Percentiles rank a stretch among this genome's conserved stretches.
Evolutionary conservation across 371 early-diverging fungal species (phyloP).

Genomic region (Actinomucor elegans): DNA sequence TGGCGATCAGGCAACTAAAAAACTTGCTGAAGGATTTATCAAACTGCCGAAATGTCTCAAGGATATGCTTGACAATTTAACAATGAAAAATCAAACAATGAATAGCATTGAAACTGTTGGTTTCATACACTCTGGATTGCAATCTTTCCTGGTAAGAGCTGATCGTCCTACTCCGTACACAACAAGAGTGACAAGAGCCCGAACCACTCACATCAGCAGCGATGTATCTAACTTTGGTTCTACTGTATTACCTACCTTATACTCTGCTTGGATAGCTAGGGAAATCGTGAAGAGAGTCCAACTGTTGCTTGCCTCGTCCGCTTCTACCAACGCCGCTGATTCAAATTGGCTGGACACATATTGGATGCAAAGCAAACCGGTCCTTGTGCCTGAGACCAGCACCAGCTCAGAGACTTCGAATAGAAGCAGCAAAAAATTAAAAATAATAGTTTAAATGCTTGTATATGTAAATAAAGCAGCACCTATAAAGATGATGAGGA

Average conservation of each 20-base stretch:
- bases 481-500: not conserved
- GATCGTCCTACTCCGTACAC: not conserved
- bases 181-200: conserved; percentile 6
- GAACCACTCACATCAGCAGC: not conserved
- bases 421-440: conserved; percentile 5
- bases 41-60: conserved; percentile 11
- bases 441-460: conserved; percentile 1
- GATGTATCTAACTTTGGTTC: conserved; percentile 8
- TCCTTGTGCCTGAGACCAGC: conserved; percentile 1
- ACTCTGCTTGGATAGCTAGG: conserved; percentile 16
- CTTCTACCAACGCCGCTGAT: not conserved
- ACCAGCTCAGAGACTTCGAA: conserved; percentile 1
- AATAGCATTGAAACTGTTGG: conserved; percentile 3
- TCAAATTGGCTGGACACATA: conserved; percentile 12
- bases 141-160: conserved; percentile 2
- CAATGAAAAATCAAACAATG: conserved; percentile 2
- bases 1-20: conserved; percentile 11
- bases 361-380: not conserved
- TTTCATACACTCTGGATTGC: conserved; percentile 7
- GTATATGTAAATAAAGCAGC: not conserved
- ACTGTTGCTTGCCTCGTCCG: not conserved
- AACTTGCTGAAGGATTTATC: conserved; percentile 1
- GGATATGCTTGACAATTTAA: conserved; percentile 12
- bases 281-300: conserved; percentile 5
- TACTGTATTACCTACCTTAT: conserved; percentile 5